Conservation (phyloP, 73 alveolate genomes). For the Uronychia setigera region DNA sequence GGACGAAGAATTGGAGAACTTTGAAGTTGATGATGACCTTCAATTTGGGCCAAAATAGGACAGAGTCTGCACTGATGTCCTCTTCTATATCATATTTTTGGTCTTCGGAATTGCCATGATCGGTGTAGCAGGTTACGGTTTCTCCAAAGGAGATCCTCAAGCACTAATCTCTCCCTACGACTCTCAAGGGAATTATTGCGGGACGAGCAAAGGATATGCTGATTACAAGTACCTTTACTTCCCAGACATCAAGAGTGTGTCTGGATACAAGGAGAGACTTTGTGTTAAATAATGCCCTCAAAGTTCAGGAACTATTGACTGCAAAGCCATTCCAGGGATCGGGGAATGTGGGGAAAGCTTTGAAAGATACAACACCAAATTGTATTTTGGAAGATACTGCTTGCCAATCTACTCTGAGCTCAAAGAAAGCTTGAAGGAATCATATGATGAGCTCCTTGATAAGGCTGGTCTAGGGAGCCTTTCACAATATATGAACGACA, state of each 20-base stretch:
- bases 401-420: conserved; percentile 23
- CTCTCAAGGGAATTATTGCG: conserved; percentile 47
- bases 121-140: conserved; percentile 83
- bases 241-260: conserved; percentile 13
- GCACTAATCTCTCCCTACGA: conserved; percentile 52
- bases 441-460: conserved; percentile 19
- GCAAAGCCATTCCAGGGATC: conserved; percentile 15
- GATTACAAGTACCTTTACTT: conserved; percentile 9
- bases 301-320: neutral
- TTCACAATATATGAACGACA: conserved; percentile 58
- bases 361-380: conserved; percentile 7
- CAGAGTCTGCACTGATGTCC: conserved; percentile 93
- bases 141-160: conserved; percentile 87
- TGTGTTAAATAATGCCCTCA: conserved; percentile 6
- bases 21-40: conserved; percentile 27
- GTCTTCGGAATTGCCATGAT: conserved; percentile 84
- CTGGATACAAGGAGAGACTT: neutral
- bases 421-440: conserved; percentile 4
- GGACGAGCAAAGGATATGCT: conserved; percentile 6
- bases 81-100: conserved; percentile 84
- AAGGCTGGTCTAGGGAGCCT: conserved; percentile 21
- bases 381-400: conserved; percentile 36
- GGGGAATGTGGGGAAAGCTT: conserved; percentile 23
- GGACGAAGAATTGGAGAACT: too few species aligned
- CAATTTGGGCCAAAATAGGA: conserved; percentile 93